phyloP scores from a whole-genome alignment of 1,284 basidiomycete genomes.

The Trichosporon sp. region DNA sequence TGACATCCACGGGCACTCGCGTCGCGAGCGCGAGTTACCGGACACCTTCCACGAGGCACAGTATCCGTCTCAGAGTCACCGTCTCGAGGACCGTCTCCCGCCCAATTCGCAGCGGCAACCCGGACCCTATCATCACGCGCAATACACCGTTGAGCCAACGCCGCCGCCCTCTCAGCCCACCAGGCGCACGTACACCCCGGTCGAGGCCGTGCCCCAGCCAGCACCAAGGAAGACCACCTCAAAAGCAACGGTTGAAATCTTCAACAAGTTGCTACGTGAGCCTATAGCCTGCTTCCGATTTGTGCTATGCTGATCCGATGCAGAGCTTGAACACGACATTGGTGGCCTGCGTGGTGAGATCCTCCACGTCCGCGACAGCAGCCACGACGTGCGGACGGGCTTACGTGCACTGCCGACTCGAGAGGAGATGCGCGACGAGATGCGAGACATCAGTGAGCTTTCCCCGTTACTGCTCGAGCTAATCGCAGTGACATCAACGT shows the following conservation, averaged over 20 bases:
- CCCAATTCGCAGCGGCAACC: not conserved
- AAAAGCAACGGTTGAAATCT: not conserved
- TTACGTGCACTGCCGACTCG: constrained; percentile 25
- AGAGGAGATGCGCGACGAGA: constrained; percentile 31
- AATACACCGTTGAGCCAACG: not conserved
- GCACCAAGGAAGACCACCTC: not conserved
- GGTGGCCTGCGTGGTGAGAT: not conserved
- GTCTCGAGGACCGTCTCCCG: not conserved
- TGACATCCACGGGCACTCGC: not conserved
- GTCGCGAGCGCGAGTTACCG: not conserved
- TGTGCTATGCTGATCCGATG: too few species aligned
- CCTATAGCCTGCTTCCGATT: not conserved
- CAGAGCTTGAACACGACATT: constrained; percentile 10
- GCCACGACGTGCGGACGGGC: constrained; percentile 27
- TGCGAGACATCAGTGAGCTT: constrained; percentile 25
- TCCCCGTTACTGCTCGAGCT: not conserved
- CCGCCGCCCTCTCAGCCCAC: not conserved
- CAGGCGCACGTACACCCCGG: not conserved
- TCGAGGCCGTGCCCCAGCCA: not conserved
- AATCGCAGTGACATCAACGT: constrained; percentile 16
- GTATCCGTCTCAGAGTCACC: not conserved
- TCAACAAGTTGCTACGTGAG: not conserved
- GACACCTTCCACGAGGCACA: not conserved
- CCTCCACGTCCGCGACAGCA: constrained; percentile 23
- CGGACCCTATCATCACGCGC: not conserved